Evolutionary conservation across 2,329 filamentous ascomycete genomes (phyloP).

Genomic region (Colletotrichum sp.): DNA sequence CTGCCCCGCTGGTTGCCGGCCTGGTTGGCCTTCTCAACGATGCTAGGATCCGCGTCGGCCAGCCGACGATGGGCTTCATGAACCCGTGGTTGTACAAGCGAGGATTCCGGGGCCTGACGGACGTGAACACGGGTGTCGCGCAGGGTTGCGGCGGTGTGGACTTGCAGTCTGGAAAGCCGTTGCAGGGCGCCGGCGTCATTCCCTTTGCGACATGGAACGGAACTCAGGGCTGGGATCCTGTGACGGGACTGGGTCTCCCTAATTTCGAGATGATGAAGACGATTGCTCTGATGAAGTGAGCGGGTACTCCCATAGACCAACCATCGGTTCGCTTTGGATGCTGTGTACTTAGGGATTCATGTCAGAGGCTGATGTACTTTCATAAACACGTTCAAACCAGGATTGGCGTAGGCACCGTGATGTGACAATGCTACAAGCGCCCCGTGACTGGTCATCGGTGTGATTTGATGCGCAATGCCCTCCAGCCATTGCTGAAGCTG

Average conservation of each 20-base stretch:
- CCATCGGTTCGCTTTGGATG: not conserved
- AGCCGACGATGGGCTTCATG: constrained; percentile 60
- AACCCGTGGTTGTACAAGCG: constrained; percentile 64
- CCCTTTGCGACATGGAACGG: constrained; percentile 36
- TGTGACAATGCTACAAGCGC: not conserved
- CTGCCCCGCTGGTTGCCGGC: constrained; percentile 66
- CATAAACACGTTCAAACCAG: not conserved
- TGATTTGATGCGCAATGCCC: not conserved
- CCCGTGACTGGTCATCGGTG: not conserved
- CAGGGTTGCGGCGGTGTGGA: constrained; percentile 28
- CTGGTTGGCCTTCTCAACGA: constrained; percentile 71
- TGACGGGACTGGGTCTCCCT: constrained; percentile 51
- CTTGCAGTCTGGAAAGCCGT: constrained; percentile 24
- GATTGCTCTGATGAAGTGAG: constrained; percentile 15
- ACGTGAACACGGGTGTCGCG: constrained; percentile 33
- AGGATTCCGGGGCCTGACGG: constrained; percentile 35
- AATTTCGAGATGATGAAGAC: constrained; percentile 36
- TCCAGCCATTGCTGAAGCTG: not conserved
- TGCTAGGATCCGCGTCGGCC: constrained; percentile 59
- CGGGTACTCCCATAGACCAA: constrained; percentile 2
- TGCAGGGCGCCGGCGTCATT: constrained; percentile 29
- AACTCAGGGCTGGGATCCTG: constrained; percentile 42
- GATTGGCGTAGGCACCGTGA: not conserved
- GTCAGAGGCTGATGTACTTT: not conserved
- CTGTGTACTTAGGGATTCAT: not conserved